Evolutionary conservation across 371 early-diverging fungal genomes (phyloP).

Genomic region (Apophysomyces ossiformis): DNA sequence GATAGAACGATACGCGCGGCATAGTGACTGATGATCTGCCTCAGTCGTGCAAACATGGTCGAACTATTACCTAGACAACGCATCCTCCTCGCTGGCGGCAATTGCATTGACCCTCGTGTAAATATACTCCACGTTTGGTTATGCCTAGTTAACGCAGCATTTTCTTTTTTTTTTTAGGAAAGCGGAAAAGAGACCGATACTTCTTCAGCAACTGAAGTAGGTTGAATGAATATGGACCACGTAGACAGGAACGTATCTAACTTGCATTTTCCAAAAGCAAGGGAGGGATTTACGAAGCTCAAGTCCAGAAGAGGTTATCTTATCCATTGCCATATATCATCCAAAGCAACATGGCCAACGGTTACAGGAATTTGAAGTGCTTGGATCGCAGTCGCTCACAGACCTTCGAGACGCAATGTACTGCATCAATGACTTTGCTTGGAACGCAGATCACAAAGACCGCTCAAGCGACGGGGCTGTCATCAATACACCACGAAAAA

Average conservation of each 20-base stretch:
- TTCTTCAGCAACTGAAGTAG: neutral
- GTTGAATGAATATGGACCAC: neutral
- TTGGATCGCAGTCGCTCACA: constrained; percentile 48
- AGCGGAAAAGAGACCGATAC: neutral
- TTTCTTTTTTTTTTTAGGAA: neutral
- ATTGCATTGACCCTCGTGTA: neutral
- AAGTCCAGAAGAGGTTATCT: constrained; percentile 18
- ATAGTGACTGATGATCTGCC: too few relatives aligned
- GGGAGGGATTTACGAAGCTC: neutral
- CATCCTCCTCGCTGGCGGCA: constrained; percentile 1
- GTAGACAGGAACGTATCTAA: neutral
- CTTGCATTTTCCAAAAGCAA: neutral
- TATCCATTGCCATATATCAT: constrained; percentile 40
- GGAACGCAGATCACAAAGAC: constrained; percentile 15
- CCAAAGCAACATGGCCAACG: constrained; percentile 26
- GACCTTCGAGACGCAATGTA: constrained; percentile 53
- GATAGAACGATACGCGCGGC: too few relatives aligned
- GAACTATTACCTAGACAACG: constrained; percentile 26
- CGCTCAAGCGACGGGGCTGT: constrained; percentile 12
- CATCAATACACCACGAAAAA: constrained; percentile 27
- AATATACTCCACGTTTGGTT: neutral
- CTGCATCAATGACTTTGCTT: constrained; percentile 40
- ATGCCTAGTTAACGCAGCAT: neutral
- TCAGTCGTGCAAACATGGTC: constrained; percentile 9
- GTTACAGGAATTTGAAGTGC: constrained; percentile 50